Base-by-base conservation (phyloP, 2,329 filamentous ascomycete species). In the Xylaria sp. region DNA sequence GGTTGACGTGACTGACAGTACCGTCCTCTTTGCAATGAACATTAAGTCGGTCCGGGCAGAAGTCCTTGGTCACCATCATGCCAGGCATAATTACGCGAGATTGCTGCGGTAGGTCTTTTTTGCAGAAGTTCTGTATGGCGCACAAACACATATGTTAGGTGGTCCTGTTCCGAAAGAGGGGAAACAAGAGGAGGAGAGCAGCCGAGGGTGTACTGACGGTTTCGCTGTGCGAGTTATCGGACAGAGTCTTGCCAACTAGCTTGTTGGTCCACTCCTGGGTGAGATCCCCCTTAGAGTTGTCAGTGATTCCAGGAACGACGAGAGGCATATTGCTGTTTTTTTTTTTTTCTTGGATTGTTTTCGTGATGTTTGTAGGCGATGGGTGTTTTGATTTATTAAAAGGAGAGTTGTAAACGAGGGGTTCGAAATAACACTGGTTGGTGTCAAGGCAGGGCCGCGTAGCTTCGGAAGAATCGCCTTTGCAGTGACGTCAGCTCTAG, bases 261-360 rank as follows among this genome's bases (percentile, higher is more conserved):
- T 90, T 89, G 79, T 84, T 85, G 72, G 81, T 81, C 89, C 89
- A 91, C 74, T 88, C 83, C 68, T 88, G 82, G 42, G 84, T 87
- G 77, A 81, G 76, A 73, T 78, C 79, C 71, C 78, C 78, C 32
- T 35, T 35, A 48, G 82, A 60, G 27, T 60, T 79, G 70, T 80
- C 74, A 71, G 83, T 88, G 73, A 90, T 80, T 76, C 86, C 87
- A 64, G 88, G 88, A 21, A 89, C 84, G 74, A 91, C 84, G 80
- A 91, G 88, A 86, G 89, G 89, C 89, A 91, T 87, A 5, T 78
- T 90, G 89, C 89, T 91, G 86, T 5, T 78, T 90, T 53, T 32
- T 32, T 32, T 32, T 0, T 25, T 35, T 35, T 35, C n/a, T n/a
- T 23, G 29, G 25, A n/a, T 40, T 54, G 37, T 60, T 54, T 21